Evolutionary conservation across 495 filamentous ascomycete species (phyloP).

Genomic region (Clavariopsis aquatica): DNA sequence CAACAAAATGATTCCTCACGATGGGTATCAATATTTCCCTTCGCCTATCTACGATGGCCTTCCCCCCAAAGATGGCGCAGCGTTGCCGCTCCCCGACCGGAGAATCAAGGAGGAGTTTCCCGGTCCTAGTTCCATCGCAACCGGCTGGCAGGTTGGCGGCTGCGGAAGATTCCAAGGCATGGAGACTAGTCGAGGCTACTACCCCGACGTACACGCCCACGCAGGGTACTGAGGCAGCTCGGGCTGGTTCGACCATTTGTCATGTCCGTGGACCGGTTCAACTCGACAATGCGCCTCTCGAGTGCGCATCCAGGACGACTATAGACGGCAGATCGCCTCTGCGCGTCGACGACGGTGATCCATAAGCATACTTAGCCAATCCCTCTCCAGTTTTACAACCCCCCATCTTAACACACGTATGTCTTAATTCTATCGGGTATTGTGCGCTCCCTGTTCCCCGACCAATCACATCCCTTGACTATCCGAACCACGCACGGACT

Average conservation of each 20-base stretch:
- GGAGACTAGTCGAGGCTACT: conserved; percentile 42
- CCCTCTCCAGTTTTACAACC: conserved; percentile 12
- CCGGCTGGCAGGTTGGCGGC: conserved; percentile 36
- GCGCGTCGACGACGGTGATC: background rate
- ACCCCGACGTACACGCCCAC: conserved; percentile 38
- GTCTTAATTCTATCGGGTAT: conserved; percentile 31
- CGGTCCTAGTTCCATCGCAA: conserved; percentile 24
- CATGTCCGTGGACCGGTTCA: conserved; percentile 21
- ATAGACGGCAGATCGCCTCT: conserved; percentile 5
- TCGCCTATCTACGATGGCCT: conserved; percentile 40
- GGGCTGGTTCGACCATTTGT: conserved; percentile 16
- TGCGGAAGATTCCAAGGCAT: conserved; percentile 43
- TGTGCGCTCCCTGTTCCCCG: background rate
- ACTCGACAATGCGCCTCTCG: conserved; percentile 12
- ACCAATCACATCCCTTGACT: conserved; percentile 14
- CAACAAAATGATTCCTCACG: conserved; percentile 33
- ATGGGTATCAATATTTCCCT: conserved; percentile 45
- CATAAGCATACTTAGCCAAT: conserved; percentile 7
- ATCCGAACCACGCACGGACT: conserved; percentile 28
- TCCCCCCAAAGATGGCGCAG: conserved; percentile 22
- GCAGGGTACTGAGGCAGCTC: conserved; percentile 23
- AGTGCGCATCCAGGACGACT: background rate
- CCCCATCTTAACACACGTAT: conserved; percentile 21
- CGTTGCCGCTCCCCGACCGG: conserved; percentile 25
- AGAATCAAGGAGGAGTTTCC: conserved; percentile 43